phyloP scores from a whole-genome alignment of 73 alveolate genomes.

The Paramecium tetraurelia region DNA sequence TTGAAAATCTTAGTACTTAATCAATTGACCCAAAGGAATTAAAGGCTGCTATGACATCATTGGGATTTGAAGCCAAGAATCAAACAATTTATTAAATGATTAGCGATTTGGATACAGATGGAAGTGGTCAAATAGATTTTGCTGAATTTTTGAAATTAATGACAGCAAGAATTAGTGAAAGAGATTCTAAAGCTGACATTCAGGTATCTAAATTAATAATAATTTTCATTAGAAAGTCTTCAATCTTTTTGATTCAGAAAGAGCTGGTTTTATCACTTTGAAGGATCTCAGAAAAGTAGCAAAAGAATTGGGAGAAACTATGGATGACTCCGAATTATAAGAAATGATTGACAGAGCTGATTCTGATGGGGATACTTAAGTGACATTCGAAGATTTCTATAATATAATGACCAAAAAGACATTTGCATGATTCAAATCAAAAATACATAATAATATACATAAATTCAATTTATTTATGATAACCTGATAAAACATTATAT shows the following conservation, averaged over 20 bases:
- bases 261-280: conserved; percentile 74
- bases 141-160: conserved; percentile 86
- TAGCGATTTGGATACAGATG: conserved; percentile 84
- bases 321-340: conserved; percentile 81
- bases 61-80: conserved; percentile 89
- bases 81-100: conserved; percentile 88
- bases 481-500: background rate
- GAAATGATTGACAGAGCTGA: conserved; percentile 91
- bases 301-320: conserved; percentile 82
- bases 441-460: background rate
- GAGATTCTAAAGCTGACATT: conserved; percentile 85
- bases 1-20: conserved; percentile 54
- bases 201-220: background rate
- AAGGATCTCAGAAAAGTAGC: conserved; percentile 82
- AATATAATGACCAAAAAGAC: conserved; percentile 72
- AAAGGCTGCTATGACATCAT: conserved; percentile 87
- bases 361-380: conserved; percentile 81
- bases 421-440: conserved; percentile 46
- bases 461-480: background rate
- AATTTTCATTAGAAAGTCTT: conserved; percentile 62
- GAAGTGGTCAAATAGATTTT: conserved; percentile 83
- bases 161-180: conserved; percentile 86
- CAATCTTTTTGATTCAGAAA: conserved; percentile 82
- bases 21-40: conserved; percentile 90
- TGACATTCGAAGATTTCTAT: conserved; percentile 87